Percentiles rank a stretch among this genome's conserved stretches.
These are phyloP conservation scores for Pythium phragmitis DNA, from an alignment of 352 stramenopile species.

Conservation along the genomic window DNA sequence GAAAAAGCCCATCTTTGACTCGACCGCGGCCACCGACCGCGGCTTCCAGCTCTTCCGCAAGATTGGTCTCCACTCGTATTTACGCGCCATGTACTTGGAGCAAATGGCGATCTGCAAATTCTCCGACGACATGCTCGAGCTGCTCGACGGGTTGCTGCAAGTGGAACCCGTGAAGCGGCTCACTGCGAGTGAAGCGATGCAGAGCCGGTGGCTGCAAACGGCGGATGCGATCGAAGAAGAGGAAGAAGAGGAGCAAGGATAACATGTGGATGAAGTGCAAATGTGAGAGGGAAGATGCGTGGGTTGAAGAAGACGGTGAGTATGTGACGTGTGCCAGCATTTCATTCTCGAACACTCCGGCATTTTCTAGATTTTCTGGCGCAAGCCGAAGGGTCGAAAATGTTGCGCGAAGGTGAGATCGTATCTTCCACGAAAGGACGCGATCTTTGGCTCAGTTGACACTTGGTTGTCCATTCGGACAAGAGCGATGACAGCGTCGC, in stretches of 20 bases:
- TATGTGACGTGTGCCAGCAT: too few species aligned
- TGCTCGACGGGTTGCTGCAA: conserved; percentile 85
- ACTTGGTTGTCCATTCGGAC: too few species aligned
- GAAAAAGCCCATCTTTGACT: conserved; percentile 57
- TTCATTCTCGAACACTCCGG: too few species aligned
- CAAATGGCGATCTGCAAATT: conserved; percentile 55
- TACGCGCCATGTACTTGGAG: conserved; percentile 66
- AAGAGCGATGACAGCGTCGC: not conserved
- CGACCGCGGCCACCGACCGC: conserved; percentile 39
- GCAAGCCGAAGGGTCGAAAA: conserved; percentile 4
- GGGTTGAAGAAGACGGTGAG: too few species aligned
- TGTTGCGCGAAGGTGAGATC: conserved; percentile 17
- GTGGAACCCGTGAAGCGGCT: conserved; percentile 81
- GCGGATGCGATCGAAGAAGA: not conserved
- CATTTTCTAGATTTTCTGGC: not conserved
- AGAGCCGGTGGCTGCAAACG: conserved; percentile 46
- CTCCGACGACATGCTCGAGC: conserved; percentile 59
- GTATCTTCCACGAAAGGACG: conserved; percentile 5
- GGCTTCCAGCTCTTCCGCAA: conserved; percentile 52
- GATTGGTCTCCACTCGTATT: conserved; percentile 47
- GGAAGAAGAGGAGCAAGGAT: not conserved
- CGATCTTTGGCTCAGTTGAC: conserved; percentile 8
- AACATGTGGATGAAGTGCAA: not conserved
- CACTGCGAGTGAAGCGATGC: conserved; percentile 45
- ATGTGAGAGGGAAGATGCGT: not conserved